phyloP scores from a whole-genome alignment of 108 stramenopile genomes.

The Seminavis robusta region DNA sequence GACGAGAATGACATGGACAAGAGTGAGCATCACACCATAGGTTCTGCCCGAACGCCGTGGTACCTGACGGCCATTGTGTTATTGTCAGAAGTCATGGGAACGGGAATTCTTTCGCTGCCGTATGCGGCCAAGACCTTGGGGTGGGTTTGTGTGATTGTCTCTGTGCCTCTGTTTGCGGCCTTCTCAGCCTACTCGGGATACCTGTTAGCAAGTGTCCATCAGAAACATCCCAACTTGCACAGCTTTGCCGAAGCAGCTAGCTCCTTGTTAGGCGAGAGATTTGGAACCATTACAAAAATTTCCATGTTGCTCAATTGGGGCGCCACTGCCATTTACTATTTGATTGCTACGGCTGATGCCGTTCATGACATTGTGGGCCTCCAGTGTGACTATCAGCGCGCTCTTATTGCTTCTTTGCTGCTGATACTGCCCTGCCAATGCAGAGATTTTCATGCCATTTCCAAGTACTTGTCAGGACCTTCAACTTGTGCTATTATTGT shows the following conservation, averaged over 20 bases:
- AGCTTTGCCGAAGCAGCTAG: conserved; percentile 1
- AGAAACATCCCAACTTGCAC: background rate
- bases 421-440: conserved; percentile 4
- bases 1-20: too few species aligned
- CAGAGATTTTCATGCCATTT: background rate
- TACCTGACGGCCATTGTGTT: background rate
- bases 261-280: background rate
- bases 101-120: conserved; percentile 1
- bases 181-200: conserved; percentile 1
- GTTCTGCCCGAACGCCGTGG: conserved; percentile 2
- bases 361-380: background rate
- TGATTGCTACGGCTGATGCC: background rate
- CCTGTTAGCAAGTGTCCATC: too few species aligned
- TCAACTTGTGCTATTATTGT: background rate
- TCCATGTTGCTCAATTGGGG: conserved; percentile 9
- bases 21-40: too few species aligned
- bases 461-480: background rate
- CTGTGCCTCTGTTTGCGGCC: conserved; percentile 2
- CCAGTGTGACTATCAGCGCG: background rate
- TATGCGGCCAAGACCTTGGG: conserved; percentile 5
- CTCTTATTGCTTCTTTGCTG: background rate
- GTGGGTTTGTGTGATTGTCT: background rate
- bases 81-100: conserved; percentile 7
- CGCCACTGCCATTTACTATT: conserved; percentile 3
- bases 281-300: background rate